These are phyloP conservation scores for Wickerhamiella infanticola DNA, from an alignment of 1,139 yeast species.

Conservation along the genomic window DNA sequence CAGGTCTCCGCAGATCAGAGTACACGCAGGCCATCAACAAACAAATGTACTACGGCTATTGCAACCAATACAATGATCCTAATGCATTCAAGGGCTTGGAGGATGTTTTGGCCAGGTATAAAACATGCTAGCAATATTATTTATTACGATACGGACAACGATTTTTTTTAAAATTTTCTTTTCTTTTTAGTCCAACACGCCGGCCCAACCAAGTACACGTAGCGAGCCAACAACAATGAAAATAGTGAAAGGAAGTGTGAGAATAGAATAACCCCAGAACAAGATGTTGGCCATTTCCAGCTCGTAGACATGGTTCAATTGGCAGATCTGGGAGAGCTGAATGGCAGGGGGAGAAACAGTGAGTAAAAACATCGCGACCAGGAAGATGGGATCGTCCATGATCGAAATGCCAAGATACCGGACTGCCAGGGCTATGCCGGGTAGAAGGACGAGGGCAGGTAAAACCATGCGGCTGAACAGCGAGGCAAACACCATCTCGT, in stretches of 20 bases:
- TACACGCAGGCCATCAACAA: constrained; percentile 10
- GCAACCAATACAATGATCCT: background rate
- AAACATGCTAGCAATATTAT: too few relatives aligned
- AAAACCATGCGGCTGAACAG: constrained; percentile 61
- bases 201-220: constrained; percentile 44
- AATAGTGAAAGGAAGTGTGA: constrained; percentile 66
- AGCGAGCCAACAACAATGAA: constrained; percentile 53
- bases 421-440: constrained; percentile 50
- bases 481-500: constrained; percentile 48
- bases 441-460: constrained; percentile 53
- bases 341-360: constrained; percentile 78
- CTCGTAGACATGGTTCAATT: constrained; percentile 58
- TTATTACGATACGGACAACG: too few relatives aligned
- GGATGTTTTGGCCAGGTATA: too few relatives aligned
- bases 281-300: constrained; percentile 77
- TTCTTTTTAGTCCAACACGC: constrained; percentile 10
- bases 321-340: constrained; percentile 70
- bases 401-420: constrained; percentile 52
- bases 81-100: background rate
- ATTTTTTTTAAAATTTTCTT: too few relatives aligned
- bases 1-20: constrained; percentile 13
- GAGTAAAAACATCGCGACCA: constrained; percentile 57
- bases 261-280: constrained; percentile 70
- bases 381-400: constrained; percentile 69
- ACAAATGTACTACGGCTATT: background rate